A percentile compares a stretch with the other conserved stretches of the same genome.
These are phyloP conservation scores for Cupressus sempervirens DNA, from an alignment of 75 land plant species.

Conservation along the genomic window DNA sequence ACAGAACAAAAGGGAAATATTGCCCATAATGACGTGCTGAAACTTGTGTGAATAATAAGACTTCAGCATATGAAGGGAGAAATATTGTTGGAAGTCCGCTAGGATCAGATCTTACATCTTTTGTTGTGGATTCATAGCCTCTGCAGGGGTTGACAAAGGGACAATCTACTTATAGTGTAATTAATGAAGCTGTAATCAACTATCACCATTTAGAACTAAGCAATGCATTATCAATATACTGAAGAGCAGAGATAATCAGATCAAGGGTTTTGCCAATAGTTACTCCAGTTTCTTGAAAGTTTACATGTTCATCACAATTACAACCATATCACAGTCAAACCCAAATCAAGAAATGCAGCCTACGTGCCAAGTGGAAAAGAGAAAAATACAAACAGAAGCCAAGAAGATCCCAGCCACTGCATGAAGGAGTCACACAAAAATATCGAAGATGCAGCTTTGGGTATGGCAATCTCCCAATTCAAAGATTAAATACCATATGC, in stretches of 20 bases:
- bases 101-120: neutral
- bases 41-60: neutral
- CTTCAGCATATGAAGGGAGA: neutral
- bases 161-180: neutral
- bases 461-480: no score
- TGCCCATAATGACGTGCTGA: neutral
- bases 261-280: no score
- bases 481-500: no score
- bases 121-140: neutral
- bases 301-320: no score
- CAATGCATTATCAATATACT: neutral
- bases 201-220: neutral
- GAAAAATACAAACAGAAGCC: no score
- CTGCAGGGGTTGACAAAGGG: neutral
- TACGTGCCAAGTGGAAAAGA: no score
- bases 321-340: no score
- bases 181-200: neutral
- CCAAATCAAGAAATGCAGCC: no score
- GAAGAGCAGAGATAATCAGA: neutral
- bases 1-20: neutral
- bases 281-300: no score
- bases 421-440: no score
- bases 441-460: no score
- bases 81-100: neutral
- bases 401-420: no score